Evolutionary conservation across 2,329 filamentous ascomycete species (phyloP).

Genomic region (Cladophialophora chaetospira): DNA sequence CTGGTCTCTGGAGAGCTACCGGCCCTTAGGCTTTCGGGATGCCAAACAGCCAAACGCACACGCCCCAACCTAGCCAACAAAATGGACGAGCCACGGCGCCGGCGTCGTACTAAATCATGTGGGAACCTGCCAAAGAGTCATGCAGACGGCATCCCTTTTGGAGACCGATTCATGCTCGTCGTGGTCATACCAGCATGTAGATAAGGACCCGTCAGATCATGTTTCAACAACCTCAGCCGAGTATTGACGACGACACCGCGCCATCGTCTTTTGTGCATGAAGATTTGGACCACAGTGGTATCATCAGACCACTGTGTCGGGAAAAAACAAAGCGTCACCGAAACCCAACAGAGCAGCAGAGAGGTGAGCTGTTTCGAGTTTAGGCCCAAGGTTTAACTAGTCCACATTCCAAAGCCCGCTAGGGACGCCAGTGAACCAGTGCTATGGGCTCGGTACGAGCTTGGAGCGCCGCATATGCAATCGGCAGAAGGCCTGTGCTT

Average conservation of each 20-base stretch:
- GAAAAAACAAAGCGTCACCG: not conserved
- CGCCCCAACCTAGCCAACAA: slow-evolving; percentile 6
- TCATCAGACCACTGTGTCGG: not conserved
- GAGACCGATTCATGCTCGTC: not conserved
- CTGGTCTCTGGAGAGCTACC: slow-evolving; percentile 2
- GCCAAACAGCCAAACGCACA: no score
- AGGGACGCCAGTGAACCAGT: slow-evolving; percentile 1
- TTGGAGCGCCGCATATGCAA: not conserved
- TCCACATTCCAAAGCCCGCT: not conserved
- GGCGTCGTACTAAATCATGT: no score
- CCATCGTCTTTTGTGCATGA: not conserved
- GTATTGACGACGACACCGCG: not conserved
- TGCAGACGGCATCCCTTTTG: not conserved
- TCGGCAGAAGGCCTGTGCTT: no score
- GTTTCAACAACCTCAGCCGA: not conserved
- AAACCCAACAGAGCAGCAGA: not conserved
- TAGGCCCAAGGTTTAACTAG: not conserved
- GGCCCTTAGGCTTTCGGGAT: slow-evolving; percentile 6
- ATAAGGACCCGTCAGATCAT: not conserved
- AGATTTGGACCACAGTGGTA: not conserved
- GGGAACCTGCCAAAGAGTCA: slow-evolving; percentile 9
- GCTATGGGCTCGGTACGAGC: slow-evolving; percentile 5
- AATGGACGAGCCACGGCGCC: not conserved
- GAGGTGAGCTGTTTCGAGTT: slow-evolving; percentile 8
- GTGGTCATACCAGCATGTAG: not conserved